Evolutionary conservation across 202 grass and related monocot genomes (phyloP).

Genomic region (Zoysia matrella): DNA sequence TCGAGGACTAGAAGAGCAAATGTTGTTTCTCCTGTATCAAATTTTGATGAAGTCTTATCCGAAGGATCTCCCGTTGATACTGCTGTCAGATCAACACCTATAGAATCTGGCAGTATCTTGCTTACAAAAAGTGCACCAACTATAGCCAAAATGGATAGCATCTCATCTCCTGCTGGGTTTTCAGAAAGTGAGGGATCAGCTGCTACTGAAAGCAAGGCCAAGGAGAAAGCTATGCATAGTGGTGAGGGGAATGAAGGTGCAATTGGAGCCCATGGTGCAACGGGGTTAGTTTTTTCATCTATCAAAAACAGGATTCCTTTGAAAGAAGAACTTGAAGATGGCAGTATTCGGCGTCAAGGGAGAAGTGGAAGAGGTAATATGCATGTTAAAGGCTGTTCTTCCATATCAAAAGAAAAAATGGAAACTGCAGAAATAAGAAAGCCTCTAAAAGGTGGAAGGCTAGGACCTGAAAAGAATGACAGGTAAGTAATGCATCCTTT

Average conservation of each 20-base stretch:
- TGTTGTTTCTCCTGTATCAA: slow-evolving; percentile 89
- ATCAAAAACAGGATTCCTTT: slow-evolving; percentile 63
- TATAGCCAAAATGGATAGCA: slow-evolving; percentile 46
- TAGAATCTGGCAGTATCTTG: slow-evolving; percentile 40
- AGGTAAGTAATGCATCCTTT: slow-evolving; percentile 54
- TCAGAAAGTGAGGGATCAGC: slow-evolving; percentile 73
- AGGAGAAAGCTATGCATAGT: slow-evolving; percentile 60
- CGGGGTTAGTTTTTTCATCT: slow-evolving; percentile 42
- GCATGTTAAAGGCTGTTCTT: slow-evolving; percentile 53
- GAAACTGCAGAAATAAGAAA: slow-evolving; percentile 56
- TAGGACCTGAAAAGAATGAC: slow-evolving; percentile 66
- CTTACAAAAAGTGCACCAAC: slow-evolving; percentile 40
- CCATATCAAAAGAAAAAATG: slow-evolving; percentile 66
- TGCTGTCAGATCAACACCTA: slow-evolving; percentile 42
- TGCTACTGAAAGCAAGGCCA: slow-evolving; percentile 53
- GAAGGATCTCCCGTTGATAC: slow-evolving; percentile 69
- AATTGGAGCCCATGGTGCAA: slow-evolving; percentile 38
- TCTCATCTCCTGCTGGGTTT: slow-evolving; percentile 65
- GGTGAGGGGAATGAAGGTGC: slow-evolving; percentile 50
- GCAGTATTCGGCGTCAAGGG: slow-evolving; percentile 60
- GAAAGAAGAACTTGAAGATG: slow-evolving; percentile 80
- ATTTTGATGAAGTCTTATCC: slow-evolving; percentile 71
- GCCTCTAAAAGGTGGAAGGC: slow-evolving; percentile 64
- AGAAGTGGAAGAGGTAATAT: slow-evolving; percentile 68
- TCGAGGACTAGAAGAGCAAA: slow-evolving; percentile 81